Percentiles rank a stretch among this genome's conserved stretches.
phyloP scores from a whole-genome alignment of 2,329 filamentous ascomycete genomes.

The Aureobasidium musti region DNA sequence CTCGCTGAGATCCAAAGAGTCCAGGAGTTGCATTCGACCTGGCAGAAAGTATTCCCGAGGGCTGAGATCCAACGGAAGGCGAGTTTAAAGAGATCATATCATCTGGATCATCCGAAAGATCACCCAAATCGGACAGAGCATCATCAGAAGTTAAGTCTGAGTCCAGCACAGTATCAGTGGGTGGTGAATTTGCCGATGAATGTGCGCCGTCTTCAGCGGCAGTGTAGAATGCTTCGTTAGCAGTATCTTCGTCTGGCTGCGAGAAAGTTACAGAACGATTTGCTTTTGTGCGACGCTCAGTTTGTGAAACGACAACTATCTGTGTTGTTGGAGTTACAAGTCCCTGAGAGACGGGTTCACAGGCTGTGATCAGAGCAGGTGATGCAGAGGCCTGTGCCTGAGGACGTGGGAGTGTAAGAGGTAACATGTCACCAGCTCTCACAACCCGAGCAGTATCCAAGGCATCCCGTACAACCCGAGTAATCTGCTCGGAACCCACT shows the following conservation, averaged over 20 bases:
- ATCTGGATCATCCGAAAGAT: conserved; percentile 88
- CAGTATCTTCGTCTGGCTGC: conserved; percentile 72
- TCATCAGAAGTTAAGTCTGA: conserved; percentile 42
- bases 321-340: conserved; percentile 74
- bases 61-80: conserved; percentile 74
- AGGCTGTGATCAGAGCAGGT: conserved; percentile 86
- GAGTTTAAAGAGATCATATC: conserved; percentile 89
- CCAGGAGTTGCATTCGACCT: conserved; percentile 80
- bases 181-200: conserved; percentile 1
- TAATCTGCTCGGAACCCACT: conserved; percentile 4
- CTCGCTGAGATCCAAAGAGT: conserved; percentile 70
- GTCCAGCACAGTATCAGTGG: conserved; percentile 31
- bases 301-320: conserved; percentile 72
- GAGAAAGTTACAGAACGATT: conserved; percentile 45
- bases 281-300: conserved; percentile 45
- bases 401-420: conserved; percentile 75
- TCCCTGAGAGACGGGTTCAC: conserved; percentile 91
- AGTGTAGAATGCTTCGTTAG: conserved; percentile 90
- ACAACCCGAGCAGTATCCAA: conserved; percentile 67
- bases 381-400: conserved; percentile 82
- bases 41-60: conserved; percentile 76
- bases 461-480: conserved; percentile 21
- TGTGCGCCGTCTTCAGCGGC: conserved; percentile 70
- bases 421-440: conserved; percentile 80
- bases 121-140: conserved; percentile 58